Evolutionary conservation across 805 yeast species (phyloP), one percentile per base, ranked within the genome.

Genomic region (Candida andamanensis): DNA sequence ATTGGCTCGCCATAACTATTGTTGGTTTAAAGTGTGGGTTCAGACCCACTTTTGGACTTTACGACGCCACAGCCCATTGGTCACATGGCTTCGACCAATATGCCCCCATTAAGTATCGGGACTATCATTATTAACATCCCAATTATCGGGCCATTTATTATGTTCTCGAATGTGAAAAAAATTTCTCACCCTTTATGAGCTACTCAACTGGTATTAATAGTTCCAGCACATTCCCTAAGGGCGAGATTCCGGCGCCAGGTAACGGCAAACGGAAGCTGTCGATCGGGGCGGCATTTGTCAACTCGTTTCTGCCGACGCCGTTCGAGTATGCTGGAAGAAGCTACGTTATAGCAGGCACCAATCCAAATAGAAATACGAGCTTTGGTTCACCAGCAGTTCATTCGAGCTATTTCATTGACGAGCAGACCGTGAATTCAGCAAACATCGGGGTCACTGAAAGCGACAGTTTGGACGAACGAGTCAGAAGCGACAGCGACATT

Each of bases 341-440:
- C 33, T 64, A 65, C 41, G 60, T 64, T 7, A 39, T 42, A 14
- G 33, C 43, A 3, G 32, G 34, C 12, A 28, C 39, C 6, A 29
- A 31, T 15, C 50, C 58, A 22, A 48, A 52, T 49, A 37, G 47
- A 15, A 54, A 54, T 35, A 45, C 63, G 11, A 40, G 56, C 17
- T 43, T 53, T 15, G 39, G 33, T 12, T 57, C 70, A 3, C 76
- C 78, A 4, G 55, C 65, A 2, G 69, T 74, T 11, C 69, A 66
- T 42, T 58, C 76, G 0, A 71, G 74, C 4, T 49, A 54, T 16
- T 67, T 70, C 11, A 63, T 76, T 26, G 79, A 76, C 41, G 78
- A 72, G 37, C 75, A 74, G 37, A 67, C 80, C 0, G 79, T 76
- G 1, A 69, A 63, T 26, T 58, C 75, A 29, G 82, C 82, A 4